Percentiles rank a stretch among this genome's conserved stretches.
These are phyloP conservation scores for Erysiphe pulchra DNA, from an alignment of 2,329 filamentous ascomycete species.

Conservation along the genomic window DNA sequence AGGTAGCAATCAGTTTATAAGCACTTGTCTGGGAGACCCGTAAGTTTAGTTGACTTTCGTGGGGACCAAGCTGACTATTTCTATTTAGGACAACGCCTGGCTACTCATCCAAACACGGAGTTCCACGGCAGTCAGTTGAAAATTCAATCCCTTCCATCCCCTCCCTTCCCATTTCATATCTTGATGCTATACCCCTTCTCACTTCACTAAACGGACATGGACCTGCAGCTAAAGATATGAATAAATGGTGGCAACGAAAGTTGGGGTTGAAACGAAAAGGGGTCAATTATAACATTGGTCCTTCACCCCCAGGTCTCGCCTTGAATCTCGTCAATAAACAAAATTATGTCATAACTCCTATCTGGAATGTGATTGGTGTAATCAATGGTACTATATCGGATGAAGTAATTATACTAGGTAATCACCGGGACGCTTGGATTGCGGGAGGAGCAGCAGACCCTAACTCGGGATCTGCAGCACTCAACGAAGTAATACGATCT, in stretches of 20 bases:
- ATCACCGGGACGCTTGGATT: slow-evolving; percentile 79
- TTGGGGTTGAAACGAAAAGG: slow-evolving; percentile 38
- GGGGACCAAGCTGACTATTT: not conserved
- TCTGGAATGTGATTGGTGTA: slow-evolving; percentile 81
- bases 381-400: slow-evolving; percentile 76
- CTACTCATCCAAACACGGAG: slow-evolving; percentile 80
- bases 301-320: slow-evolving; percentile 37
- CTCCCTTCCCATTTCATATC: slow-evolving; percentile 73
- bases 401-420: slow-evolving; percentile 76
- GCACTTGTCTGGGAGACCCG: slow-evolving; percentile 45
- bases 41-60: slow-evolving; percentile 22
- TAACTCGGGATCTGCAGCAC: slow-evolving; percentile 53
- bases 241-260: slow-evolving; percentile 35
- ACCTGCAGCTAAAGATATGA: slow-evolving; percentile 48
- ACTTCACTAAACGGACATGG: slow-evolving; percentile 76
- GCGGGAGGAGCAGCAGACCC: slow-evolving; percentile 64
- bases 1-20: slow-evolving; percentile 64
- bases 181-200: slow-evolving; percentile 67
- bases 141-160: slow-evolving; percentile 59
- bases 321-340: slow-evolving; percentile 58
- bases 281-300: slow-evolving; percentile 44
- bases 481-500: slow-evolving; percentile 55
- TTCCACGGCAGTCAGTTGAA: slow-evolving; percentile 44
- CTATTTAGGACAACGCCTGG: slow-evolving; percentile 52
- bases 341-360: slow-evolving; percentile 53